A percentile compares a stretch with the other conserved stretches of the same genome.
These are phyloP conservation scores for Gnomoniopsis sp. DNA, from an alignment of 2,329 filamentous ascomycete species.

Conservation along the genomic window DNA sequence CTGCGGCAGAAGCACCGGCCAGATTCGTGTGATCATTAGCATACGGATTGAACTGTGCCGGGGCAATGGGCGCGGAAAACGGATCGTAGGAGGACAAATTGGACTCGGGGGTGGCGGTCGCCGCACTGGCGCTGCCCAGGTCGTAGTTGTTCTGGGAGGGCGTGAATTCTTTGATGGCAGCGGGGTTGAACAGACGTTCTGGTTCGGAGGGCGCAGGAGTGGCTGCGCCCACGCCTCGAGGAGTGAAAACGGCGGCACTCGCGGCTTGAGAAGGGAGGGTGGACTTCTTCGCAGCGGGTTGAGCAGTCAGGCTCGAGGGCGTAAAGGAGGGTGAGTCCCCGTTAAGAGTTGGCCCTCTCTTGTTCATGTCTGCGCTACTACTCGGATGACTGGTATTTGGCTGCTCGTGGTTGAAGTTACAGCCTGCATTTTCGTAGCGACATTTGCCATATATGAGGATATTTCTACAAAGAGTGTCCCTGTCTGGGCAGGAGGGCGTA, in stretches of 20 bases:
- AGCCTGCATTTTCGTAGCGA: constrained; percentile 87
- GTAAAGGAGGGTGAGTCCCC: constrained; percentile 97
- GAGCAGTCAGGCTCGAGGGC: constrained; percentile 48
- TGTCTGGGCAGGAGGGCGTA: constrained; percentile 44
- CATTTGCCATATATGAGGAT: constrained; percentile 92
- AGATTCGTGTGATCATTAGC: constrained; percentile 65
- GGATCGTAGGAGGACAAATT: constrained; percentile 55
- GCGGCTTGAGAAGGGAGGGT: constrained; percentile 86
- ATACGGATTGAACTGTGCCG: constrained; percentile 69
- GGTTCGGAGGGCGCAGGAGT: constrained; percentile 40
- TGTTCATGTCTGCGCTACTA: constrained; percentile 29
- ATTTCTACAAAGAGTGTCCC: constrained; percentile 89
- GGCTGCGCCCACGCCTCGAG: constrained; percentile 52
- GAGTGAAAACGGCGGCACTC: constrained; percentile 84
- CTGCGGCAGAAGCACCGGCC: constrained; percentile 46
- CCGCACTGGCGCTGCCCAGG: constrained; percentile 45
- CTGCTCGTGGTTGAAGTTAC: constrained; percentile 84
- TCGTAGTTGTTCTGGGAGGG: constrained; percentile 50
- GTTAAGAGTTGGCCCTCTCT: constrained; percentile 73
- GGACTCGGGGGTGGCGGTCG: constrained; percentile 37
- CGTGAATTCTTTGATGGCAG: constrained; percentile 57
- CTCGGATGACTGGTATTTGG: background rate
- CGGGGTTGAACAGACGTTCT: constrained; percentile 50
- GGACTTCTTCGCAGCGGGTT: constrained; percentile 58
- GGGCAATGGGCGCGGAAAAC: constrained; percentile 55